A percentile compares a stretch with the other conserved stretches of the same genome.
phyloP scores from a whole-genome alignment of 2,329 filamentous ascomycete genomes.

The Ascochyta clinopodiicola region DNA sequence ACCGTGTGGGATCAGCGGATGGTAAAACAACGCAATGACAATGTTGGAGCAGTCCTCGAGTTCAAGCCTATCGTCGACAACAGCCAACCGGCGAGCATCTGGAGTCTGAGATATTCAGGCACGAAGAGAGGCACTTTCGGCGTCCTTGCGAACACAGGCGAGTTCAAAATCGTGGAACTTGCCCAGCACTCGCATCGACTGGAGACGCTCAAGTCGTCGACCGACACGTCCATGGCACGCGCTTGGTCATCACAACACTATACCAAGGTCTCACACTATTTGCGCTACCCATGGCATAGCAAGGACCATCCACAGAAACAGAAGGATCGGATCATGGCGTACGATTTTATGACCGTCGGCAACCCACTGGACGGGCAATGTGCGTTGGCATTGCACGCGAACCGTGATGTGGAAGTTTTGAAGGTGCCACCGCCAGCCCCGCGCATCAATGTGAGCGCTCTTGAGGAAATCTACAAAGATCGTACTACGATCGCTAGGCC shows the following conservation, averaged over 20 bases:
- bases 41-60: conserved; percentile 62
- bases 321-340: conserved; percentile 61
- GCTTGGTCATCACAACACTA: conserved; percentile 54
- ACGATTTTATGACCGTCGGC: conserved; percentile 64
- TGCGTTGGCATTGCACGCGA: conserved; percentile 60
- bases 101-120: conserved; percentile 68
- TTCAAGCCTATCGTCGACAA: conserved; percentile 62
- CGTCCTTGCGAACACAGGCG: conserved; percentile 64
- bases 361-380: conserved; percentile 56
- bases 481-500: conserved; percentile 41
- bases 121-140: conserved; percentile 64
- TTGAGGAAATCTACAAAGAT: conserved; percentile 52
- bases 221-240: conserved; percentile 30
- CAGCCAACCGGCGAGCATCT: conserved; percentile 59
- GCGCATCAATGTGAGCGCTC: conserved; percentile 51
- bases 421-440: conserved; percentile 55
- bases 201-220: conserved; percentile 28
- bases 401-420: conserved; percentile 58
- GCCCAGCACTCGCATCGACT: conserved; percentile 55
- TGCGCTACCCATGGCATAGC: conserved; percentile 56
- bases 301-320: conserved; percentile 53
- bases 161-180: conserved; percentile 64
- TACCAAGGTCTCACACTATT: conserved; percentile 51
- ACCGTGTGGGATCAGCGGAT: conserved; percentile 79
- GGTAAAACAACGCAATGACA: conserved; percentile 48